phyloP scores from a whole-genome alignment of 305 asterid genomes.

The Fraxinus latifolia region DNA sequence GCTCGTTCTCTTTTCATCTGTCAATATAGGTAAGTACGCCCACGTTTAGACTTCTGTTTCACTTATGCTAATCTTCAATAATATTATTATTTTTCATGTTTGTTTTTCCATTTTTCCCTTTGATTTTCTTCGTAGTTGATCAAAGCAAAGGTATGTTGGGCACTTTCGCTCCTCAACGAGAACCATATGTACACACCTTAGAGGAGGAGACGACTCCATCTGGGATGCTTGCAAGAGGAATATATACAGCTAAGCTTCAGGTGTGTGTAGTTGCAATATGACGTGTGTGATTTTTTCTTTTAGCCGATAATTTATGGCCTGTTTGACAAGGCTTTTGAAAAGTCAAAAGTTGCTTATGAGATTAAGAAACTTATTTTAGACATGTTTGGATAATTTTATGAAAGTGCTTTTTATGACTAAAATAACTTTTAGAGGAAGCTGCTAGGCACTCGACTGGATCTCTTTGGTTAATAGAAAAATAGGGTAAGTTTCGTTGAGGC shows the following conservation, averaged over 20 bases:
- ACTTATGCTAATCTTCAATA: background rate
- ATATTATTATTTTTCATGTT: background rate
- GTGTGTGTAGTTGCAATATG: conserved; percentile 24
- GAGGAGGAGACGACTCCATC: conserved; percentile 82
- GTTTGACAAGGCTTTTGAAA: background rate
- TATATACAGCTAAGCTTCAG: conserved; percentile 62
- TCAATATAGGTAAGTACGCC: background rate
- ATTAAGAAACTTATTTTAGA: background rate
- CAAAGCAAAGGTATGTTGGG: conserved; percentile 74
- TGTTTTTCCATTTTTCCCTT: background rate
- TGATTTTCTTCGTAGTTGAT: conserved; percentile 48
- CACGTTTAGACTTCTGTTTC: background rate
- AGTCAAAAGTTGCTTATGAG: background rate
- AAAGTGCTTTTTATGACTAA: background rate
- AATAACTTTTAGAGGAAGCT: background rate
- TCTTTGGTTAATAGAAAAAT: background rate
- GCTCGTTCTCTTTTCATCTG: background rate
- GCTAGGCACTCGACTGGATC: background rate
- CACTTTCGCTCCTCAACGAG: conserved; percentile 70
- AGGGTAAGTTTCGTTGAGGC: background rate
- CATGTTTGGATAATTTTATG: background rate
- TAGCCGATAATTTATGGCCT: background rate
- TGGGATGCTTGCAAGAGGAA: conserved; percentile 75
- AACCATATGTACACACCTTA: conserved; percentile 47
- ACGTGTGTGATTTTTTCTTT: background rate